Evolutionary conservation across 352 stramenopile species (phyloP), one percentile per base, ranked within the genome.

Genomic region (Globisporangium camurandrum): DNA sequence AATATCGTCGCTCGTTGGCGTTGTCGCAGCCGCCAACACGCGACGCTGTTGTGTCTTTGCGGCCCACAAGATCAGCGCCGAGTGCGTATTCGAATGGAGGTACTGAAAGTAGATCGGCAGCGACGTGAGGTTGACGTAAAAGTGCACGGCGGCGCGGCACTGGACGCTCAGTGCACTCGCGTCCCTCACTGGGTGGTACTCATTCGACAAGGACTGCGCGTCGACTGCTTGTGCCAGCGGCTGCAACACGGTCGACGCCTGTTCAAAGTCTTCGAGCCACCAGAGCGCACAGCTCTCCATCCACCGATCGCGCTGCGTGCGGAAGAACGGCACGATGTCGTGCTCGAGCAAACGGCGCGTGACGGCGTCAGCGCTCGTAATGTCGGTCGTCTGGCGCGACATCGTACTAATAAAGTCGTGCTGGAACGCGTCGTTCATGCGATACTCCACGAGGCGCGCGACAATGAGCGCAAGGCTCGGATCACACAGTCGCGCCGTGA

Each of bases 401-500:
- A 36, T 45, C 10, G 42, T 49, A 3, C 46, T 71, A 34, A 79
- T 71, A 45, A 87, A 87, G 38, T 84, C 71, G 33, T 81, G 54
- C 27, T 80, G 57, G 39, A 84, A 67, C 17, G 59, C 64, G 31
- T 74, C 65, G 30, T 66, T 75, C 37, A 46, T 59, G 39, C 67
- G 63, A 54, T 86, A 88, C 59, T 97, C 90, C 12, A 96, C 71
- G 17, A 98, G 67, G 14, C 91, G 72, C 22, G 85, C 69, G 34
- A 97, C 71, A 17, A 97, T 61, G 28, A 98, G 81, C 26, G 93
- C 91, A 27, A 98, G 66, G 49, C 87, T 86, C 24, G 74, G 57
- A 62, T 98, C 93, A 53, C 83, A 46, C 47, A 96, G 71, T 38
- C 95, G 88, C 23, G 84, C 72, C 3, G 78, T 70, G 38, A 97